Percentiles rank a stretch among this genome's conserved stretches.
Evolutionary conservation across 2,329 filamentous ascomycete genomes (phyloP).

Genomic region (Geosmithia morbida): DNA sequence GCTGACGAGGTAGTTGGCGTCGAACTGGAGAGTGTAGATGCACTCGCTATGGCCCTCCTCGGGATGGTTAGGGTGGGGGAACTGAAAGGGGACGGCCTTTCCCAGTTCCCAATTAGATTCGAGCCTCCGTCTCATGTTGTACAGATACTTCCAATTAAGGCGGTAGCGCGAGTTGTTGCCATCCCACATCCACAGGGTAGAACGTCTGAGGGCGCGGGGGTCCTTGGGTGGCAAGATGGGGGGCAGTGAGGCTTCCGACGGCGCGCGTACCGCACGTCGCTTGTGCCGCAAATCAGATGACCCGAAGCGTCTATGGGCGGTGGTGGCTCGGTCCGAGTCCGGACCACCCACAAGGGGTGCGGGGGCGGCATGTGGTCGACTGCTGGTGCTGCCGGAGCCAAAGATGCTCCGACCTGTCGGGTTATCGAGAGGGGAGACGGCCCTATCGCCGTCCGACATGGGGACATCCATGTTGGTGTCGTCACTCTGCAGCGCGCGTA

Average conservation of each 20-base stretch:
- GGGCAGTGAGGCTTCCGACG: constrained; percentile 14
- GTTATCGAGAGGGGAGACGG: constrained; percentile 5
- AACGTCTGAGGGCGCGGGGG: constrained; percentile 20
- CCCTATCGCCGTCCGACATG: constrained; percentile 25
- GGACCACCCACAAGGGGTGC: constrained; percentile 11
- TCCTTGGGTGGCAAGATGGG: constrained; percentile 13
- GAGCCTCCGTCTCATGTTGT: constrained; percentile 69
- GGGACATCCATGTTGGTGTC: constrained; percentile 36
- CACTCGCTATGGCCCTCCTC: constrained; percentile 83
- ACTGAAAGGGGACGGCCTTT: constrained; percentile 71
- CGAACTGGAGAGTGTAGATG: constrained; percentile 90
- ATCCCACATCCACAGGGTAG: constrained; percentile 37
- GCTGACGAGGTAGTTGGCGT: constrained; percentile 74
- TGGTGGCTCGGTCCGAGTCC: constrained; percentile 16
- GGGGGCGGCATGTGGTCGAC: constrained; percentile 7
- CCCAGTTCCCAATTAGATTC: constrained; percentile 88
- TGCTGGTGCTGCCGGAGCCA: constrained; percentile 14
- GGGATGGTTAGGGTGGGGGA: constrained; percentile 69
- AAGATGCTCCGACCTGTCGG: constrained; percentile 11
- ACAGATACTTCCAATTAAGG: constrained; percentile 88
- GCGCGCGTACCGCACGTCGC: constrained; percentile 19
- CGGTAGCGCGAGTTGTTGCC: constrained; percentile 34
- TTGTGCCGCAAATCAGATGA: constrained; percentile 17
- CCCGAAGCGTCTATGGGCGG: constrained; percentile 10
- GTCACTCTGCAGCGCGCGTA: constrained; percentile 36